Conservation (phyloP, 345 rosid species). For the Lepidium sativum region DNA sequence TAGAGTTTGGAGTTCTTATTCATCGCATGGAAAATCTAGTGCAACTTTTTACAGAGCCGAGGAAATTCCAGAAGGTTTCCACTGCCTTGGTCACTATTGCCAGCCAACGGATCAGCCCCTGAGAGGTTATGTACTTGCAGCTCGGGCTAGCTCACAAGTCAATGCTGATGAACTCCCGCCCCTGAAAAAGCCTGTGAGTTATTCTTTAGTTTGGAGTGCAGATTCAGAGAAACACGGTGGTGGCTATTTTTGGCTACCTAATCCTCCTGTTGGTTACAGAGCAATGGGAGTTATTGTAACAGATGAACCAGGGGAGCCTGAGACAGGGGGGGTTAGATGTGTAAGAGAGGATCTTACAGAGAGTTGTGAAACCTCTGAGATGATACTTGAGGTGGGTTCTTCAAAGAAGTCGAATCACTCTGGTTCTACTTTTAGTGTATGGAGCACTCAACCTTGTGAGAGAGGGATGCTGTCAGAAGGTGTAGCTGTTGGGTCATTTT, state of each 20-base stretch:
- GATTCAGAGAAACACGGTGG: conserved; percentile 32
- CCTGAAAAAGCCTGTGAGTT: conserved; percentile 49
- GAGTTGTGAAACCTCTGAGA: conserved; percentile 54
- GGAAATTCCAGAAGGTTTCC: conserved; percentile 58
- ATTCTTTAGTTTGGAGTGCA: conserved; percentile 44
- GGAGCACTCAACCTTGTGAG: conserved; percentile 55
- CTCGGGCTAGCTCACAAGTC: conserved; percentile 19
- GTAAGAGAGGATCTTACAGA: conserved; percentile 78
- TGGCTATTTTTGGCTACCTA: conserved; percentile 81
- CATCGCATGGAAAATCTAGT: conserved; percentile 35
- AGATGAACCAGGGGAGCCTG: conserved; percentile 37
- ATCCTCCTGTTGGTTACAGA: conserved; percentile 69
- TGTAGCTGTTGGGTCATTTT: conserved; percentile 77
- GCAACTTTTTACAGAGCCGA: conserved; percentile 58
- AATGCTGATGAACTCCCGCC: conserved; percentile 32
- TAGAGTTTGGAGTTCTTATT: conserved; percentile 49
- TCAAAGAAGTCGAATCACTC: conserved; percentile 25
- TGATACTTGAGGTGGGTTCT: conserved; percentile 33
- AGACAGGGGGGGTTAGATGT: conserved; percentile 56
- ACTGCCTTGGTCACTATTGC: conserved; percentile 71
- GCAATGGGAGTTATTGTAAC: conserved; percentile 80
- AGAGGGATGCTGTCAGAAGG: conserved; percentile 70
- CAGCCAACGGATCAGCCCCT: conserved; percentile 54
- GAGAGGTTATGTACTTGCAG: conserved; percentile 72
- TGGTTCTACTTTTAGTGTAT: conserved; percentile 42